phyloP scores from a whole-genome alignment of 2,329 filamentous ascomycete genomes.

The Cercospora sesami region DNA sequence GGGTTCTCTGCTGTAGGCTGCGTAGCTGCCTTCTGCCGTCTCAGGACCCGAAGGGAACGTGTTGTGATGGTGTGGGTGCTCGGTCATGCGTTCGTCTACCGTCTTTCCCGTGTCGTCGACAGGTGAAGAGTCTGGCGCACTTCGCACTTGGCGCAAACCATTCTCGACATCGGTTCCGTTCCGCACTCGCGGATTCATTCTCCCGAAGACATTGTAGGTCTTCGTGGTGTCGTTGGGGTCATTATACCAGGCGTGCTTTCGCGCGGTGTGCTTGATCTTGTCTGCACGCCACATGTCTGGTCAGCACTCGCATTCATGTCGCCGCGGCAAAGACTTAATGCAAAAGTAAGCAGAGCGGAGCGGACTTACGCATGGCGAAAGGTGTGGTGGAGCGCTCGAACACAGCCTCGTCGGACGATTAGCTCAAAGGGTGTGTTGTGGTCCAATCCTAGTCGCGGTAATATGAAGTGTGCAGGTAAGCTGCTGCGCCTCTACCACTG shows the following conservation, averaged over 20 bases:
- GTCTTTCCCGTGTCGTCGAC: constrained; percentile 23
- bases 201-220: constrained; percentile 35
- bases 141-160: constrained; percentile 23
- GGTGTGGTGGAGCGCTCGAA: constrained; percentile 3
- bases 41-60: constrained; percentile 15
- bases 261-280: constrained; percentile 35
- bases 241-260: constrained; percentile 35
- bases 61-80: constrained; percentile 12
- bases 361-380: constrained; percentile 6
- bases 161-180: constrained; percentile 28
- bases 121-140: constrained; percentile 12
- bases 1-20: constrained; percentile 6
- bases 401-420: constrained; percentile 5
- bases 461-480: background rate
- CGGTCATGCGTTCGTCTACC: constrained; percentile 14
- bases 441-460: background rate
- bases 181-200: constrained; percentile 24
- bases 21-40: constrained; percentile 14
- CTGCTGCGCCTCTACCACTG: constrained; percentile 9
- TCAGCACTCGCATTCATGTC: constrained; percentile 16
- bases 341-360: background rate
- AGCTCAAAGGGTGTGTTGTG: constrained; percentile 1
- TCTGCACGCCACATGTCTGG: constrained; percentile 22
- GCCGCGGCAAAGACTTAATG: background rate
- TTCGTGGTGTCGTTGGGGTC: constrained; percentile 23